Evolutionary conservation across 768 basidiomycete genomes (phyloP), one percentile per base, ranked within the genome.

Genomic region (Chlorophyllum brunneum): DNA sequence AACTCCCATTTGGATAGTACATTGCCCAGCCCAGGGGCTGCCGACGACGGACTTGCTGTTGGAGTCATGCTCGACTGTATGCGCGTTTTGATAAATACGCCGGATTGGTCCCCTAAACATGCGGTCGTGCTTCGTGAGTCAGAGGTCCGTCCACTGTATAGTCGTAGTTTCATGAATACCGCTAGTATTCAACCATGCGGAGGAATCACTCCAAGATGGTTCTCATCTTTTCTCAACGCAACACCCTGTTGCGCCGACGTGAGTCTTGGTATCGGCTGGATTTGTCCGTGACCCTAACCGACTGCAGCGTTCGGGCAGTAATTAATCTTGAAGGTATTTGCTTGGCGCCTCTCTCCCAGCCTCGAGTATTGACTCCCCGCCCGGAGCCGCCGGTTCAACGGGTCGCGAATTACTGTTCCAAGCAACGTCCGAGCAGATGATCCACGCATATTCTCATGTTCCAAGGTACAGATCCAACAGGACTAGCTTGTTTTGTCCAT

Each of bases 381-480:
- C 34, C 43, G 37, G 23, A 87, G 94, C 90, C 56, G 92, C 92
- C 33, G 95, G 95, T 0, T 85, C 85, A 1, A 83, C 81, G 5
- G 94, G 95, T 0, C 88, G 84, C 23, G 94, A 94, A 60, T 70
- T 98, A 6, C 78, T 98, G 13, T 98, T 98, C 74, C 95, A 98
- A 73, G 95, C 94, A 0, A 98, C 94, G 0, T 92, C 90, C 4
- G 82, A 92, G 61, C 82, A 97, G 66, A 97, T 98, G 95, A 89
- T 97, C 4, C 77, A 86, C 42, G 94, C 92, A 0, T 95, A 94
- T 63, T 82, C 89, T 0, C 78, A 84, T 59, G 91, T 91, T 0
- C 92, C 93, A 2, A 76, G 87, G 88, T 83, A 54, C 39, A 65
- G 56, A 2, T 22, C 16, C 24, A 34, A 54, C 37, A 65, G 56